Percentiles rank a stretch among this genome's conserved stretches.
Evolutionary conservation across 1,139 yeast species (phyloP).

Genomic region (Pneumocystis wakefieldiae): DNA sequence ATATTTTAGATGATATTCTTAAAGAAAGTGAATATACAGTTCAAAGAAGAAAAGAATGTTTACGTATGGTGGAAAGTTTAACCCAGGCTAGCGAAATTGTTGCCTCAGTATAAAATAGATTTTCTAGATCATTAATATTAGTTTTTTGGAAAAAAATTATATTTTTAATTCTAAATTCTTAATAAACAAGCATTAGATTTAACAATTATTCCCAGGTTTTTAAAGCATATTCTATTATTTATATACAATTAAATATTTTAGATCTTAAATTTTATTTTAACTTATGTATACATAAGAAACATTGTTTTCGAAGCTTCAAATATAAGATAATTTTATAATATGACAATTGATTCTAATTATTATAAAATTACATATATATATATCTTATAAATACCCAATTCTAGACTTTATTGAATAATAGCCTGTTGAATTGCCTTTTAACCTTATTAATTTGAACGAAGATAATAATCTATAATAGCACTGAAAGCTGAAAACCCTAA

Average conservation of each 20-base stretch:
- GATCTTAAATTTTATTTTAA: neutral
- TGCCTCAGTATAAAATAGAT: slow-evolving; percentile 23
- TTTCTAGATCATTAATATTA: neutral
- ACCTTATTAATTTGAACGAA: neutral
- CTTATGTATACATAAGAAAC: neutral
- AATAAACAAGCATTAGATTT: neutral
- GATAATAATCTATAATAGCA: slow-evolving; percentile 36
- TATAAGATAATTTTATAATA: neutral
- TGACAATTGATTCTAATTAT: neutral
- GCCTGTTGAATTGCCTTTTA: neutral
- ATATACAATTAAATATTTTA: neutral
- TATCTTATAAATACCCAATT: neutral
- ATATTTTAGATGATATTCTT: slow-evolving; percentile 60
- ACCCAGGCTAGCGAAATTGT: slow-evolving; percentile 84
- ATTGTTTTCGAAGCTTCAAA: neutral
- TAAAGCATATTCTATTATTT: neutral
- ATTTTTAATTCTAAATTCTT: neutral
- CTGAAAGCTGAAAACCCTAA: slow-evolving; percentile 97
- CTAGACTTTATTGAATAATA: neutral
- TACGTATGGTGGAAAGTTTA: slow-evolving; percentile 86
- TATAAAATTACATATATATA: neutral
- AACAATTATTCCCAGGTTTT: neutral
- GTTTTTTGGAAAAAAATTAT: neutral
- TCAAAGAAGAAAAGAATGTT: slow-evolving; percentile 87
- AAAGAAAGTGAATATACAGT: slow-evolving; percentile 87